Evolutionary conservation across 495 filamentous ascomycete genomes (phyloP), one percentile per base, ranked within the genome.

Genomic region (Rostrohypoxylon terebratum): DNA sequence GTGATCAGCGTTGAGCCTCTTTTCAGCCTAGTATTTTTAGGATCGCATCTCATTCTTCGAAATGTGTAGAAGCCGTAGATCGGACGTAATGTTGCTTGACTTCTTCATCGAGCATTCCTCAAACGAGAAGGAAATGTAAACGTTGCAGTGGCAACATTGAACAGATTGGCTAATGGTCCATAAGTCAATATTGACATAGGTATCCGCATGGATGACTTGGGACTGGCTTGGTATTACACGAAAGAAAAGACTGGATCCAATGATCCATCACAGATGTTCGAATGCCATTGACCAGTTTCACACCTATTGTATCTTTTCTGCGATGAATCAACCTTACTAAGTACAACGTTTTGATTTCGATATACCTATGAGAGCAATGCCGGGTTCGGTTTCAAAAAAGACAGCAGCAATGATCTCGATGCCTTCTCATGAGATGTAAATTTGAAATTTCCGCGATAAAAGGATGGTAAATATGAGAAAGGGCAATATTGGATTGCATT

Each of bases 1-100:
- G 8, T 18, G 62, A 71, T 66, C 68, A 67, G 59, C 63, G 45
- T 72, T 63, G 69, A 72, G 69, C 69, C 69, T 67, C 63, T 72
- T 14, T 47, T 59, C 31, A 38, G 51, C 51, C 14, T 55, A 34
- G 45, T 13, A 20, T 53, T 54, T 55, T 57, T 28, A 38, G 14
- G 55, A 10, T 42, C n/a, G 20, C 28, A 40, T n/a, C n/a, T 23
- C 20, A 20, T 8, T n/a, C 21, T 59, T 18, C 10, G 28, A 18
- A 40, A 38, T 28, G 6, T 25, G 42, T 34, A 59, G 1, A 45
- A 45, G 16, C 42, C 16, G n/a, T 45, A 13, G 42, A 45, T 45
- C 42, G n/a, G 42, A 20, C 13, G n/a, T 13, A 4, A 45, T 42
- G 38, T 42, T 42, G 42, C 16, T 45, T 20, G 8, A 45, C 18